Conservation (phyloP, 345 rosid species). For the Moringa oleifera region DNA sequence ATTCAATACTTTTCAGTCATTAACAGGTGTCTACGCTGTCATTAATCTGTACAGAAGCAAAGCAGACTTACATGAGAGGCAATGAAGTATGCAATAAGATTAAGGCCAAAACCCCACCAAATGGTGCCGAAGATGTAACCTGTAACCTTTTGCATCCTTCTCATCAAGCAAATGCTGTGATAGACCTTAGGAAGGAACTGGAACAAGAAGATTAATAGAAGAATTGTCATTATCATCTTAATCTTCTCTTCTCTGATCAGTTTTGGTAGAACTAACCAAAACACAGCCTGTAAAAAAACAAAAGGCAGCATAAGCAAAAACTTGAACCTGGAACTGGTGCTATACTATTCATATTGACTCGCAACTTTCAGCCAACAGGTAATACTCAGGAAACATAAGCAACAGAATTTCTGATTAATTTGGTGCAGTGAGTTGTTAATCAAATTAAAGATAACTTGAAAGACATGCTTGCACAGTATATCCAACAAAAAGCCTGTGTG, state of each 20-base stretch:
- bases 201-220: slow-evolving; percentile 32
- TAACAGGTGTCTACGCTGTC: not conserved
- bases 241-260: slow-evolving; percentile 33
- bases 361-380: no score
- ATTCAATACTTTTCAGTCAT: not conserved
- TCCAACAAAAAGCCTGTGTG: not conserved
- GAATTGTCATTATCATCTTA: slow-evolving; percentile 26
- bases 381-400: not conserved
- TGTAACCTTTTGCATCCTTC: slow-evolving; percentile 47
- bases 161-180: slow-evolving; percentile 44
- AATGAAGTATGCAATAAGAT: slow-evolving; percentile 48
- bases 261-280: slow-evolving; percentile 38
- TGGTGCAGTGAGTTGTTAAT: no score
- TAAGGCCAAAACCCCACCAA: slow-evolving; percentile 58
- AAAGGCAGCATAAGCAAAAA: not conserved
- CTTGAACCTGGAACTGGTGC: not conserved
- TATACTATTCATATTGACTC: no score
- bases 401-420: not conserved
- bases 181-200: slow-evolving; percentile 51
- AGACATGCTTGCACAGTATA: no score
- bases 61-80: slow-evolving; percentile 45
- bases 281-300: slow-evolving; percentile 25
- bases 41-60: not conserved
- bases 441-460: no score
- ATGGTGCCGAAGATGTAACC: slow-evolving; percentile 58